Conservation (phyloP, 768 basidiomycete genomes). For the Naematelia encephala region DNA sequence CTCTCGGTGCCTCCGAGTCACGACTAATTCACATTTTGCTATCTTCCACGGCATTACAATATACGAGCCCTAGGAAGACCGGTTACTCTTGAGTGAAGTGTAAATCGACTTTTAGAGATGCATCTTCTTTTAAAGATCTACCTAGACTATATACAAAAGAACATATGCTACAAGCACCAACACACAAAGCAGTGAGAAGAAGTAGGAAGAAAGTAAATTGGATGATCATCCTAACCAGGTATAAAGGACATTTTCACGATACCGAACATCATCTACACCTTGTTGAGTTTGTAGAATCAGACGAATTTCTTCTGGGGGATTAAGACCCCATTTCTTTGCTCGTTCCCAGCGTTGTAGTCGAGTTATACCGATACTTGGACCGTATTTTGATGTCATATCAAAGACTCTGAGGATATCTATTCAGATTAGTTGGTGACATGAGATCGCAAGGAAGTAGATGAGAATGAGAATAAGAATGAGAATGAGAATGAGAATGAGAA, state of each 20-base stretch:
- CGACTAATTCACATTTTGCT: too few relatives aligned
- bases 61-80: too few relatives aligned
- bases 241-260: slow-evolving; percentile 64
- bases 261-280: slow-evolving; percentile 58
- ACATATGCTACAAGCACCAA: neutral
- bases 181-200: neutral
- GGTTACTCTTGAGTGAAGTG: too few relatives aligned
- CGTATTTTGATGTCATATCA: slow-evolving; percentile 47
- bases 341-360: slow-evolving; percentile 85
- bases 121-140: neutral
- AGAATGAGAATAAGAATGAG: too few relatives aligned
- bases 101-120: neutral
- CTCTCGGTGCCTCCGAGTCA: neutral
- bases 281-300: slow-evolving; percentile 72
- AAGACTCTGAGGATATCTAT: slow-evolving; percentile 49
- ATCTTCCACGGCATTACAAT: too few relatives aligned
- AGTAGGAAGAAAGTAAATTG: neutral
- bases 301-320: slow-evolving; percentile 72
- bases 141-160: neutral
- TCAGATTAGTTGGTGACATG: too few relatives aligned
- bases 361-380: slow-evolving; percentile 52
- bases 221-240: slow-evolving; percentile 38
- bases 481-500: too few relatives aligned
- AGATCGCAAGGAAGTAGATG: too few relatives aligned
- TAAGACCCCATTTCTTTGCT: slow-evolving; percentile 69